Base-by-base conservation (phyloP, 495 filamentous ascomycete genomes). In the Penicilliopsis zonata region DNA sequence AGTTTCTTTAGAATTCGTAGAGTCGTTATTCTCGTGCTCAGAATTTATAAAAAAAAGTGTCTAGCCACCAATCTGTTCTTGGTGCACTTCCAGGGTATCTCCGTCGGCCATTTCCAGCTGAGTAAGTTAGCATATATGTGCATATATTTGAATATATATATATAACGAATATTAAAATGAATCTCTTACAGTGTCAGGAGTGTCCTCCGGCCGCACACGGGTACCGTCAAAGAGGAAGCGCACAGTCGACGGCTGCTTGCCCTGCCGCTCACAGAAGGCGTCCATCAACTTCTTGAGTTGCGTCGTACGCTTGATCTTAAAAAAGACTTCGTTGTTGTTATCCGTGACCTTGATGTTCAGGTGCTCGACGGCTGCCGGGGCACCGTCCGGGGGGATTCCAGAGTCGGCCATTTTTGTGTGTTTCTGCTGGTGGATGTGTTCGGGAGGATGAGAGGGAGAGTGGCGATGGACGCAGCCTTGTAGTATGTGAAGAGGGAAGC, bases 291-390 rank as follows among this genome's bases (percentile, higher is more conserved):
- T 99, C 63, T 92, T 88, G 18, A 99, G 74, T 47, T 81, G 78
- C 1, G 92, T 99, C 4, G 81, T 86, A 4, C 88, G 81, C 76
- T 99, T 99, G 61, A 99, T 99, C 69, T 99, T 99, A 70, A 99
- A 99, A 60, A 99, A 99, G 42, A 99, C 92, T 46, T 99, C 92
- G 48, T 99, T 99, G 65, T 99, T 94, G 63, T 94, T 94, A 44
- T 99, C 92, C 0, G 92, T 96, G n/a, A 99, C 92, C 52, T 99
- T 99, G 69, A 99, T 96, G 57, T 99, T 99, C 5, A 99, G 68
- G 55, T 99, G 92, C 57, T 96, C 92, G 21, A 55, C 60, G 15
- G 69, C 59, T 26, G 70, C 67, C 24, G 77, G 72, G 34, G 69
- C 76, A 24, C 67, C 68, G 16, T 67, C 64, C 12, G 47, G 58